These are phyloP conservation scores for Trichoderma polysporum DNA, from an alignment of 2,329 filamentous ascomycete genomes.

Conservation along the genomic window DNA sequence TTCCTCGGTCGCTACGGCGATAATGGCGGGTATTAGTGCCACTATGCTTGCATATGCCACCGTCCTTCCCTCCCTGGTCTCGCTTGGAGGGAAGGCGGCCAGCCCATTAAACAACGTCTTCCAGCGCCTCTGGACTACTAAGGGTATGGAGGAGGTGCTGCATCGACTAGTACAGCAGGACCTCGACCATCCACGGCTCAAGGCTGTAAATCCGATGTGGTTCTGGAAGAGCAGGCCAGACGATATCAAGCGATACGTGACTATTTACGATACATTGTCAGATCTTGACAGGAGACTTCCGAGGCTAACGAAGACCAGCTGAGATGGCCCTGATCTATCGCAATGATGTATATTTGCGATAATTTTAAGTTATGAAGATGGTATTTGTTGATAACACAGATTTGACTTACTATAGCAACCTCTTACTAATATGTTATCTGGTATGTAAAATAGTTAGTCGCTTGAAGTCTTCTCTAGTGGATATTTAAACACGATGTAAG, in stretches of 20 bases:
- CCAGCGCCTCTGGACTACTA: not conserved
- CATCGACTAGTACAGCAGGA: not conserved
- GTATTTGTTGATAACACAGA: too few species aligned
- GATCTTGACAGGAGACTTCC: not conserved
- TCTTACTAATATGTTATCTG: too few species aligned
- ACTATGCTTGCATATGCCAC: not conserved
- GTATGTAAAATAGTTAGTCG: too few species aligned
- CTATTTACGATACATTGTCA: not conserved
- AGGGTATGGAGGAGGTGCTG: not conserved
- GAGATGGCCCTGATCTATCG: too few species aligned
- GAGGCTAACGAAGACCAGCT: too few species aligned
- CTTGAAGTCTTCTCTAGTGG: too few species aligned
- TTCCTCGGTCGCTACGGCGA: not conserved
- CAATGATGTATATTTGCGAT: too few species aligned
- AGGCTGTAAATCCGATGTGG: not conserved
- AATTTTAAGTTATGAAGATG: too few species aligned
- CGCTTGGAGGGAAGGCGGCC: not conserved
- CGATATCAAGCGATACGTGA: not conserved
- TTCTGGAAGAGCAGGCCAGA: not conserved
- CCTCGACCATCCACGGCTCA: not conserved
- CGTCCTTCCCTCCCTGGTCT: not conserved
- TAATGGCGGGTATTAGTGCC: not conserved
- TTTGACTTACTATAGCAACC: too few species aligned
- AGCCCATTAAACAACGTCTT: not conserved
- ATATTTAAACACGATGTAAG: too few species aligned